These are phyloP conservation scores for Pisolithus tinctorius DNA, from an alignment of 768 basidiomycete species.

Conservation along the genomic window DNA sequence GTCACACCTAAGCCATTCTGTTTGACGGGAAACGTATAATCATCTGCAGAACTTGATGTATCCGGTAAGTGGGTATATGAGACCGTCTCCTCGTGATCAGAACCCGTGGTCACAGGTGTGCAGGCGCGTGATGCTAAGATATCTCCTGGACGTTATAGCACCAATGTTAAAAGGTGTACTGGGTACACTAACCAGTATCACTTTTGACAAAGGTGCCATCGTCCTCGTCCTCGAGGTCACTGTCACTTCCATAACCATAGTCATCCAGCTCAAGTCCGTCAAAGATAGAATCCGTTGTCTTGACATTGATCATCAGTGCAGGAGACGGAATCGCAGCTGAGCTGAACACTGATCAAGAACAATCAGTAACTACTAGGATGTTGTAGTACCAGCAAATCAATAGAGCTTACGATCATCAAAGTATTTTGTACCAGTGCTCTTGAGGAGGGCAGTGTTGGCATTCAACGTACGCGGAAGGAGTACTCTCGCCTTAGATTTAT, in stretches of 20 bases:
- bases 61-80: no score
- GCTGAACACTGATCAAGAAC: slow-evolving; percentile 9
- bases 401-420: slow-evolving; percentile 20
- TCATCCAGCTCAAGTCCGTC: slow-evolving; percentile 8
- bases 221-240: slow-evolving; percentile 27
- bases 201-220: background rate
- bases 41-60: no score
- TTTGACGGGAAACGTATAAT: no score
- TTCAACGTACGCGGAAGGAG: slow-evolving; percentile 16
- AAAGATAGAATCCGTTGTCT: slow-evolving; percentile 7
- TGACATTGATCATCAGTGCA: slow-evolving; percentile 11
- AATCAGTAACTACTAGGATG: background rate
- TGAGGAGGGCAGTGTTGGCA: slow-evolving; percentile 21
- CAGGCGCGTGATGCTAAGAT: no score
- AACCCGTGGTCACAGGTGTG: no score
- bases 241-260: slow-evolving; percentile 29
- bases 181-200: background rate
- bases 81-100: no score
- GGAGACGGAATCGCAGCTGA: slow-evolving; percentile 8
- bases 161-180: no score
- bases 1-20: no score
- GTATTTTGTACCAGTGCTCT: slow-evolving; percentile 19
- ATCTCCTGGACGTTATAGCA: no score
- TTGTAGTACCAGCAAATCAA: no score
- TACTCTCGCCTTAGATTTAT: slow-evolving; percentile 9